phyloP scores from a whole-genome alignment of 1,284 basidiomycete genomes.

The Ganoderma lucidum region DNA sequence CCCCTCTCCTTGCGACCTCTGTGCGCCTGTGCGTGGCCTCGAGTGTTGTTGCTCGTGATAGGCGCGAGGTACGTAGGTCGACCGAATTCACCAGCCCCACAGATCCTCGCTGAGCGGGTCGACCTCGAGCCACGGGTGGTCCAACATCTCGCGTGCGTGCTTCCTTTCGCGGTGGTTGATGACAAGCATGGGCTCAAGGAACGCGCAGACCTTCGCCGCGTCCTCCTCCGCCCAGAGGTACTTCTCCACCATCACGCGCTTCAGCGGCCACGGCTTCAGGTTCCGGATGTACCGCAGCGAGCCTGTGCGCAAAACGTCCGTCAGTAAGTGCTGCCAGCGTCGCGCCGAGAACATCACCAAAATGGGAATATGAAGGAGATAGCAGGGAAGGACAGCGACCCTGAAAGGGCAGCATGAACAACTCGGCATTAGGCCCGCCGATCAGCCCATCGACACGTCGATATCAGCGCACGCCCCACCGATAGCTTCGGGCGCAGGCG shows the following conservation, averaged over 20 bases:
- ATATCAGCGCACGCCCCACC: constrained; percentile 21
- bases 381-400: constrained; percentile 5
- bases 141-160: constrained; percentile 76
- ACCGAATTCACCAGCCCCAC: constrained; percentile 32
- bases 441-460: constrained; percentile 12
- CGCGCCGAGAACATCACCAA: constrained; percentile 19
- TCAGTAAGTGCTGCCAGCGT: constrained; percentile 15
- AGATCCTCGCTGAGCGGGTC: constrained; percentile 39
- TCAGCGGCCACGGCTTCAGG: constrained; percentile 86
- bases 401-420: constrained; percentile 15
- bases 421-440: constrained; percentile 14
- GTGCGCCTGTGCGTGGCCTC: not conserved
- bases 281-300: constrained; percentile 80
- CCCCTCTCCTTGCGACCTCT: not conserved
- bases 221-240: constrained; percentile 75
- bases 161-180: constrained; percentile 75
- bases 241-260: constrained; percentile 86
- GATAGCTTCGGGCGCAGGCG: not conserved
- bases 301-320: constrained; percentile 38
- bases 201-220: constrained; percentile 67
- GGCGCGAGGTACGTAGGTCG: not conserved
- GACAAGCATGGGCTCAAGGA: constrained; percentile 83
- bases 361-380: constrained; percentile 13
- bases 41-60: not conserved
- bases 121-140: constrained; percentile 77